Evolutionary conservation across 2,329 filamentous ascomycete genomes (phyloP), one percentile per base, ranked within the genome.

Genomic region (Malbranchea cinnamomea): DNA sequence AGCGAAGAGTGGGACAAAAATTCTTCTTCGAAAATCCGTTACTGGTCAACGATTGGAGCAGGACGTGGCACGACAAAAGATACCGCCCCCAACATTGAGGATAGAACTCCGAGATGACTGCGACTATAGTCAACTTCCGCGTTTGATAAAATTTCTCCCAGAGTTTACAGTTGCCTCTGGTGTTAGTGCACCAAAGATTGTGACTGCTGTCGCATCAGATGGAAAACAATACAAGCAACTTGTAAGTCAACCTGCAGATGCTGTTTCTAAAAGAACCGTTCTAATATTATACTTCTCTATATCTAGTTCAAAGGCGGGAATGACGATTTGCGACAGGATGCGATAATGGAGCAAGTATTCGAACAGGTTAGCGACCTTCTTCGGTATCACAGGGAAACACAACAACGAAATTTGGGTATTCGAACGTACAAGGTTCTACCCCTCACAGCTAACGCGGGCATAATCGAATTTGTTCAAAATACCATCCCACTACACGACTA

Each of bases 271-370:
- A 6, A 3, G n/a, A 17, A 8, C 26, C 7, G 19, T 45, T 26
- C 18, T 11, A 44, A 31, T 15, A 15, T 30, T 24, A 35, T 31
- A 13, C 23, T 13, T n/a, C n/a, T n/a, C n/a, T n/a, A n/a, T n/a
- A n/a, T 28, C 35, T 39, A 74, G 64, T 75, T 93, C 49, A 98
- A 98, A 63, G 84, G 84, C 38, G 85, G 89, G 11, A 87, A 87
- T 47, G 89, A 98, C 51, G 87, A 98, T 49, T 68, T 99, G 8
- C 79, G 91, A 6, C 89, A 98, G 59, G 89, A 99, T 47, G 83
- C 87, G 25, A 98, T 75, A 62, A 99, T 99, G 91, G 91, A 98
- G 54, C 89, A 99, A 56, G 89, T 98, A 1, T 99, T 98, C 51
- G 82, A 85, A 35, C 84, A 92, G 54, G 89, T 94, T 13, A 95